Conservation (phyloP, 192 early-diverging fungal species). For the Coemansia sp. region DNA sequence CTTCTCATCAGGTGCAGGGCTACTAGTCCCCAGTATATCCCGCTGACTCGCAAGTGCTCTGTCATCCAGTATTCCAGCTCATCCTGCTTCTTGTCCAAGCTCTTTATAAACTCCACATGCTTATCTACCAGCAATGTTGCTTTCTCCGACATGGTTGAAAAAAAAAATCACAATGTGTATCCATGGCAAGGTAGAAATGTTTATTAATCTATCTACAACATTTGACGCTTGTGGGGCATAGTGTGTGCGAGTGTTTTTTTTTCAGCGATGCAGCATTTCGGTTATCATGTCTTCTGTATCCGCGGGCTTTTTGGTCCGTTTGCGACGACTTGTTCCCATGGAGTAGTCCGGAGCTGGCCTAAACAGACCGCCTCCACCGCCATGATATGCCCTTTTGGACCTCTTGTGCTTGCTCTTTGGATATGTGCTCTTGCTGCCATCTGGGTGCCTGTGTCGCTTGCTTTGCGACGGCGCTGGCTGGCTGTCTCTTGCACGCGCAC, state of each 20-base stretch:
- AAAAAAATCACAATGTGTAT: too few species aligned
- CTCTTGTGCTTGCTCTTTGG: too few species aligned
- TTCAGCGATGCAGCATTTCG: conserved; percentile 10
- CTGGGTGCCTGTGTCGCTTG: too few species aligned
- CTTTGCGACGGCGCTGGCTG: neutral
- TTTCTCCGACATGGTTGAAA: too few species aligned
- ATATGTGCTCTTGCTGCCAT: too few species aligned
- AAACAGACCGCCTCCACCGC: too few species aligned
- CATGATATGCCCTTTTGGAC: too few species aligned
- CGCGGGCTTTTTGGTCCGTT: neutral
- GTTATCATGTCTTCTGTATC: conserved; percentile 30
- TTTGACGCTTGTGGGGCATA: too few species aligned
- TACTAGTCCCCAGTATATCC: conserved; percentile 92
- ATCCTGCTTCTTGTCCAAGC: conserved; percentile 77
- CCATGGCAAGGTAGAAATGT: too few species aligned
- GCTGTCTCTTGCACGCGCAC: neutral
- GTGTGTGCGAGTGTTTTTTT: too few species aligned
- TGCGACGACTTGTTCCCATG: neutral
- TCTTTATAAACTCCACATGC: conserved; percentile 72
- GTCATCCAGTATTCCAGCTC: conserved; percentile 91
- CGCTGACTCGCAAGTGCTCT: conserved; percentile 87
- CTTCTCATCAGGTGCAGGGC: conserved; percentile 71
- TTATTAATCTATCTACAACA: too few species aligned
- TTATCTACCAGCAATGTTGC: conserved; percentile 42
- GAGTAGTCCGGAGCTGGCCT: too few species aligned